phyloP scores from a whole-genome alignment of 345 rosid species.

The Gossypium bickii region DNA sequence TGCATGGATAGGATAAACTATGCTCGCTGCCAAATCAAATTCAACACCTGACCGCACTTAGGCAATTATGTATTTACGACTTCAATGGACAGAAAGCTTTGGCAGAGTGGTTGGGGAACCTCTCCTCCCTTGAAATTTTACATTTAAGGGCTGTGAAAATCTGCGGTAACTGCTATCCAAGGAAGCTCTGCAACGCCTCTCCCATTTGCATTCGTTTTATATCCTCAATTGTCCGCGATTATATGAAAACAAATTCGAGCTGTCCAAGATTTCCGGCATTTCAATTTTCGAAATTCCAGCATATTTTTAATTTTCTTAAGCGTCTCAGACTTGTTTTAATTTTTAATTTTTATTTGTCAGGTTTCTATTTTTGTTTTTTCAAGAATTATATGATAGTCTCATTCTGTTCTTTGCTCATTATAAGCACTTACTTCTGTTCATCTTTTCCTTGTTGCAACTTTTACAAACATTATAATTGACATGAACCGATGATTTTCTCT shows the following conservation, averaged over 20 bases:
- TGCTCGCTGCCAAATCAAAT: slow-evolving; percentile 9
- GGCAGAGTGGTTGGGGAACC: slow-evolving; percentile 7
- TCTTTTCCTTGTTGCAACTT: too few relatives aligned
- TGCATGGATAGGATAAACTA: neutral
- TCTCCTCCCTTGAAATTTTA: neutral
- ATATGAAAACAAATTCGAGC: neutral
- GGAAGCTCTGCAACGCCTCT: neutral
- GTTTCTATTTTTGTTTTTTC: too few relatives aligned
- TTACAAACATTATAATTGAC: too few relatives aligned
- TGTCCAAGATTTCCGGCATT: neutral
- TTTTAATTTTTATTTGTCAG: too few relatives aligned
- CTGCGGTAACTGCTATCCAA: neutral
- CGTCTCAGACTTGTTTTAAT: too few relatives aligned
- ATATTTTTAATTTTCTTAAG: too few relatives aligned
- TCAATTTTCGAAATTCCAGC: too few relatives aligned
- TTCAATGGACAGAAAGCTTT: neutral
- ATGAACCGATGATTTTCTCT: too few relatives aligned
- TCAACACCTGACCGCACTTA: slow-evolving; percentile 3
- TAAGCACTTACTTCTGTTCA: too few relatives aligned
- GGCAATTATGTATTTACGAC: neutral
- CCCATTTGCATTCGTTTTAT: neutral
- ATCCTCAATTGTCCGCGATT: neutral
- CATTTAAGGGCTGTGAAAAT: neutral
- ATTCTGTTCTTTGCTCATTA: too few relatives aligned
- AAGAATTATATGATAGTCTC: too few relatives aligned